These are phyloP conservation scores for Zygoascus bituminiphila DNA, from an alignment of 805 yeast species.

Conservation along the genomic window DNA sequence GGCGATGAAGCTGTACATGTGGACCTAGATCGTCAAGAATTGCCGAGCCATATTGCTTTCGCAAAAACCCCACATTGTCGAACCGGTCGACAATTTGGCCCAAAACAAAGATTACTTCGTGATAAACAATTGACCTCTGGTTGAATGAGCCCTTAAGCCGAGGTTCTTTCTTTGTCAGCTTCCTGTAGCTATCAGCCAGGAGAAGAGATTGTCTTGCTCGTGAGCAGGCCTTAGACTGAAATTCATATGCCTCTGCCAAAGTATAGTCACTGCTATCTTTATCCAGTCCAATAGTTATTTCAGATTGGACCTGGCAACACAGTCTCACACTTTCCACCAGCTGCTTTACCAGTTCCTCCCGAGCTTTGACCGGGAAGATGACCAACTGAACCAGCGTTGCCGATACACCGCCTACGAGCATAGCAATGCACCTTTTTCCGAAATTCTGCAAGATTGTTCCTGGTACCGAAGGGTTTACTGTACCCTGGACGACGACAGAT, in stretches of 20 bases:
- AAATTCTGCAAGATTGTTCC: slow-evolving; percentile 38
- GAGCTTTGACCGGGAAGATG: slow-evolving; percentile 41
- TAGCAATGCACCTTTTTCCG: slow-evolving; percentile 43
- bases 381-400: slow-evolving; percentile 39
- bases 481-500: slow-evolving; percentile 40
- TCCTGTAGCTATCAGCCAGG: slow-evolving; percentile 32
- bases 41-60: slow-evolving; percentile 40
- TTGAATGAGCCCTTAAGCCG: slow-evolving; percentile 40
- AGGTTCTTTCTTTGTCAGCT: slow-evolving; percentile 34
- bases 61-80: slow-evolving; percentile 37
- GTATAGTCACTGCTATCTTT: slow-evolving; percentile 25
- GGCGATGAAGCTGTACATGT: slow-evolving; percentile 35
- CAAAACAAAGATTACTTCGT: slow-evolving; percentile 38
- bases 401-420: slow-evolving; percentile 42
- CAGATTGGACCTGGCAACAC: slow-evolving; percentile 33
- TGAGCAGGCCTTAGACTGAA: slow-evolving; percentile 31
- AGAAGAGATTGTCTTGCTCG: slow-evolving; percentile 33
- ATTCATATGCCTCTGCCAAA: slow-evolving; percentile 28
- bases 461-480: slow-evolving; percentile 32
- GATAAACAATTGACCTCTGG: slow-evolving; percentile 33
- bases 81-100: slow-evolving; percentile 41
- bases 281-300: slow-evolving; percentile 32
- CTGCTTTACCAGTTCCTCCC: slow-evolving; percentile 38
- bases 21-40: slow-evolving; percentile 38
- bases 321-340: slow-evolving; percentile 35